phyloP scores from a whole-genome alignment of 495 filamentous ascomycete genomes.

The Neurospora sp. region DNA sequence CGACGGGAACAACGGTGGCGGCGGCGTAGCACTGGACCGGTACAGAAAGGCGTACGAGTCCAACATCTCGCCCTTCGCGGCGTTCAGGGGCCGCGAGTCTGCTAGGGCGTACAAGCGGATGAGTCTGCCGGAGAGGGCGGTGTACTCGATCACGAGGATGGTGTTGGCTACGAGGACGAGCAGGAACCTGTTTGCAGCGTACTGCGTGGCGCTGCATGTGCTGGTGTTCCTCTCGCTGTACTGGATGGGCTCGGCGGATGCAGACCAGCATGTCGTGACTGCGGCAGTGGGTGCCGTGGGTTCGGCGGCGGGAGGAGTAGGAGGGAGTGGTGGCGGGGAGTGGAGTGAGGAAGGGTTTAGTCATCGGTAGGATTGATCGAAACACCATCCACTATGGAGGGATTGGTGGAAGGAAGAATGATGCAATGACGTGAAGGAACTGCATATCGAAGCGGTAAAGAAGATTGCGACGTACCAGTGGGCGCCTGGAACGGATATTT shows the following conservation, averaged over 20 bases:
- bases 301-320: slow-evolving; percentile 8
- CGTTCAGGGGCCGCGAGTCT: slow-evolving; percentile 84
- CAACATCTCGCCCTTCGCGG: slow-evolving; percentile 90
- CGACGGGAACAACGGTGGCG: background rate
- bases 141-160: slow-evolving; percentile 84
- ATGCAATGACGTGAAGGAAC: background rate
- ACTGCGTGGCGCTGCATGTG: slow-evolving; percentile 82
- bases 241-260: slow-evolving; percentile 55
- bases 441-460: background rate
- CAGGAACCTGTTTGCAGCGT: slow-evolving; percentile 89
- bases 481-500: background rate
- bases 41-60: slow-evolving; percentile 92
- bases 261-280: slow-evolving; percentile 22
- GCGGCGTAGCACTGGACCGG: slow-evolving; percentile 64
- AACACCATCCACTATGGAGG: background rate
- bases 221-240: slow-evolving; percentile 80
- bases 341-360: slow-evolving; percentile 34
- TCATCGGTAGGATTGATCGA: slow-evolving; percentile 12
- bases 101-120: slow-evolving; percentile 90
- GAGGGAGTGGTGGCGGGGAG: slow-evolving; percentile 10
- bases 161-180: slow-evolving; percentile 85
- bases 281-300: slow-evolving; percentile 14
- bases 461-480: background rate
- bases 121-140: slow-evolving; percentile 78
- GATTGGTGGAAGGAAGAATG: background rate